phyloP scores from a whole-genome alignment of 2,329 filamentous ascomycete species.

The Epichloe sibirici region DNA sequence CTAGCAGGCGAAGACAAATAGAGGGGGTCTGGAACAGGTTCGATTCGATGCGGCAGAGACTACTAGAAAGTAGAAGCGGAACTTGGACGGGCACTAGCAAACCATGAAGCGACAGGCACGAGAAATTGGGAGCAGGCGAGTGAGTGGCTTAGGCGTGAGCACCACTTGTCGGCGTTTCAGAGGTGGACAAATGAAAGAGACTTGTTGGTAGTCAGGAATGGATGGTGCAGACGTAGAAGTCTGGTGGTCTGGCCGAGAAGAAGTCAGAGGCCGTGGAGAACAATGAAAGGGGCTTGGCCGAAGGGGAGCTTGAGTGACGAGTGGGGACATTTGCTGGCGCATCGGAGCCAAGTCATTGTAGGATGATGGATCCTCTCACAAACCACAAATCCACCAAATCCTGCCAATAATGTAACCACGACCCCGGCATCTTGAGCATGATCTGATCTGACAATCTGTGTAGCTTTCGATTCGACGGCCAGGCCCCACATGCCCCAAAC shows the following conservation, averaged over 20 bases:
- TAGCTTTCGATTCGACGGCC: background rate
- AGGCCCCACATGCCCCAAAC: slow-evolving; percentile 1
- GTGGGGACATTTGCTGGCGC: background rate
- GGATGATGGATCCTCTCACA: too few relatives aligned
- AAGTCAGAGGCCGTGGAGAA: background rate
- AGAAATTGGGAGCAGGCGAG: background rate
- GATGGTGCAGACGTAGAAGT: background rate
- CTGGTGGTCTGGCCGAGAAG: background rate
- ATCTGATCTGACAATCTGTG: background rate
- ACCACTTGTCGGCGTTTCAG: background rate
- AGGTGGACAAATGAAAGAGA: background rate
- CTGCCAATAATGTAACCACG: too few relatives aligned
- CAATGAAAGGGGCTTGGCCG: background rate
- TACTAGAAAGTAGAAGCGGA: background rate
- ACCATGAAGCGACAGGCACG: background rate
- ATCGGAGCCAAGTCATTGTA: background rate
- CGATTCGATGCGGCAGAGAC: background rate
- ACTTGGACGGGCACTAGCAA: background rate
- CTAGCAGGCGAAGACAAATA: background rate
- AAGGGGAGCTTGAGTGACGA: background rate
- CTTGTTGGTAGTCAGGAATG: background rate
- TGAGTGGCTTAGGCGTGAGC: background rate
- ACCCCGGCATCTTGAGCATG: background rate
- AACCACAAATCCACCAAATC: too few relatives aligned
- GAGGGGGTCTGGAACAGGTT: background rate